These are phyloP conservation scores for Penicillium decumbens DNA, from an alignment of 2,329 filamentous ascomycete species.

Conservation along the genomic window DNA sequence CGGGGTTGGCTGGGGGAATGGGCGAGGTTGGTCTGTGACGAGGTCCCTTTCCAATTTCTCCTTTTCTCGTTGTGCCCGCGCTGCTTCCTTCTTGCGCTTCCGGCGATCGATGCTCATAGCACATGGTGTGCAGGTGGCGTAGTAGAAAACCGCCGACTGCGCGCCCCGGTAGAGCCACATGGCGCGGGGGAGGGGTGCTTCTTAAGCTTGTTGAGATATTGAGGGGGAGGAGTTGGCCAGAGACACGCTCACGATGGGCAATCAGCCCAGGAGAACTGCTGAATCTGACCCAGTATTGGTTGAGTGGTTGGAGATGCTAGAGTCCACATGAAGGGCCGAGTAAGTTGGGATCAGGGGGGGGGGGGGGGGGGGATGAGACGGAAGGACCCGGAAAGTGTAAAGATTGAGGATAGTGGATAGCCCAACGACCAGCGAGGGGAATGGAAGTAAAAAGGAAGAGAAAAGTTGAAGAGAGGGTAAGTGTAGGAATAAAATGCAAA, in stretches of 20 bases:
- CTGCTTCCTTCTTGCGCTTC: constrained; percentile 66
- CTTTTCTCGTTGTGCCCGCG: constrained; percentile 62
- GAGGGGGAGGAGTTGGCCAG: neutral
- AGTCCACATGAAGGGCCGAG: constrained; percentile 36
- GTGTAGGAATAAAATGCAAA: neutral
- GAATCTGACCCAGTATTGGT: constrained; percentile 22
- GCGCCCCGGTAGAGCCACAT: constrained; percentile 49
- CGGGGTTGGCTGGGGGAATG: constrained; percentile 71
- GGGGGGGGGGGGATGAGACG: neutral
- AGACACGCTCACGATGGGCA: constrained; percentile 20
- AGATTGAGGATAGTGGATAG: neutral
- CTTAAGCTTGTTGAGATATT: neutral
- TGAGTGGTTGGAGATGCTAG: constrained; percentile 22
- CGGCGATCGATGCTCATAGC: constrained; percentile 64
- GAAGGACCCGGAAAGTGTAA: neutral
- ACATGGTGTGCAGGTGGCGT: constrained; percentile 55
- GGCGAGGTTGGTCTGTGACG: constrained; percentile 61
- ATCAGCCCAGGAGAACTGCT: constrained; percentile 22
- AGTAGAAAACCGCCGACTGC: constrained; percentile 50
- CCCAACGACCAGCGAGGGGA: constrained; percentile 21
- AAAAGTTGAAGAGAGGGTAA: neutral
- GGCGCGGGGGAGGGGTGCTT: constrained; percentile 12
- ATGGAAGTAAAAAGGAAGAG: constrained; percentile 1
- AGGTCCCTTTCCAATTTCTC: constrained; percentile 53
- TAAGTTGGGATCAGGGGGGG: constrained; percentile 11